Percentiles rank a stretch among this genome's conserved stretches.
These are phyloP conservation scores for Phytopythium montanum DNA, from an alignment of 352 stramenopile species.

Conservation along the genomic window DNA sequence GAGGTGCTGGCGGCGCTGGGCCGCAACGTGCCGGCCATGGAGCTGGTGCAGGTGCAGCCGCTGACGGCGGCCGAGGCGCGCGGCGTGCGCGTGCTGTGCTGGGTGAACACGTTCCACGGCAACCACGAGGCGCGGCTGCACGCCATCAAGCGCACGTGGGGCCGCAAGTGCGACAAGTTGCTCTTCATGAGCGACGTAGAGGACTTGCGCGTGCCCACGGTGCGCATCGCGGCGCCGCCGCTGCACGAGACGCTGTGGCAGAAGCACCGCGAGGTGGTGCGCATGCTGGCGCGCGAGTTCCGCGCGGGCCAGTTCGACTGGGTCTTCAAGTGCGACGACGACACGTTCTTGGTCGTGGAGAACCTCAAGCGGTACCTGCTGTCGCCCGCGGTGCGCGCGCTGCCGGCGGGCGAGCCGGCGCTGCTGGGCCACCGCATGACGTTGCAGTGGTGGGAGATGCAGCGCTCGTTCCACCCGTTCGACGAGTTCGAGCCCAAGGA, in stretches of 20 bases:
- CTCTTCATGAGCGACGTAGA: slow-evolving; percentile 85
- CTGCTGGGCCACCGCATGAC: slow-evolving; percentile 86
- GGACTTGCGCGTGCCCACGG: slow-evolving; percentile 55
- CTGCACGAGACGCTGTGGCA: slow-evolving; percentile 81
- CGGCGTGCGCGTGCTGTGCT: slow-evolving; percentile 70
- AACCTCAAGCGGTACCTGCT: slow-evolving; percentile 78
- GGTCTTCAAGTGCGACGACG: slow-evolving; percentile 88
- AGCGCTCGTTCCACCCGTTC: slow-evolving; percentile 64
- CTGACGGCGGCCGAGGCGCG: slow-evolving; percentile 30
- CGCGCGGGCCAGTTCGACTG: slow-evolving; percentile 68
- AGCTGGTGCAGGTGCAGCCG: slow-evolving; percentile 60
- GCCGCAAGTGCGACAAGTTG: slow-evolving; percentile 80
- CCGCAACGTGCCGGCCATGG: slow-evolving; percentile 62
- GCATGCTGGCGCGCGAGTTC: slow-evolving; percentile 63
- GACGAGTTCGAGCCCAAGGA: slow-evolving; percentile 58
- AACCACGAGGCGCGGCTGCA: slow-evolving; percentile 62
- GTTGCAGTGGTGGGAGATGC: slow-evolving; percentile 84
- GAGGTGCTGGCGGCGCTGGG: slow-evolving; percentile 35
- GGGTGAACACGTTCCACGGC: slow-evolving; percentile 81
- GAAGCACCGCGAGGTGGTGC: slow-evolving; percentile 81
- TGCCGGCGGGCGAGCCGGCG: slow-evolving; percentile 32
- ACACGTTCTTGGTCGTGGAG: slow-evolving; percentile 84
- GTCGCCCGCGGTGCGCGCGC: slow-evolving; percentile 34
- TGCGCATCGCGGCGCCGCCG: slow-evolving; percentile 58
- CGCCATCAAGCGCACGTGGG: slow-evolving; percentile 78